Base-by-base conservation (phyloP, 768 basidiomycete genomes). In the Nevesoporus exiguus region DNA sequence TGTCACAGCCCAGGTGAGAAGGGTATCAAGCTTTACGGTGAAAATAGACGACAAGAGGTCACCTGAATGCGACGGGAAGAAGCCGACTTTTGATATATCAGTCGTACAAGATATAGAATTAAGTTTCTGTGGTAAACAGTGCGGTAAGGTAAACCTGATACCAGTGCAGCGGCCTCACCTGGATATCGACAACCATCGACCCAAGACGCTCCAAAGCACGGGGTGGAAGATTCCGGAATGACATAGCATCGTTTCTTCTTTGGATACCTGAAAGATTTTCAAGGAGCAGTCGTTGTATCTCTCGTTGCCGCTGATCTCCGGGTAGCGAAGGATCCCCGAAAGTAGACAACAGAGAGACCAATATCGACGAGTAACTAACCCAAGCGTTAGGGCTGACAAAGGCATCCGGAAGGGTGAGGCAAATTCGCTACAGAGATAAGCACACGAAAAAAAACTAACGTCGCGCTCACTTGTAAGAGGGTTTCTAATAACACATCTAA, bases 1-100 rank as follows among this genome's bases (percentile, higher is more conserved):
- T 0, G 90, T 89, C 25, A 92, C 83, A 61, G 82, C 82, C 90
- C 91, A 93, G 0, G 87, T 87, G 10, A 93, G 76, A 3, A 92
- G 76, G 49, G 84, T 78, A 58, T 88, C 82, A 17, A 92, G 77
- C 63, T 91, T 90, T 54, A 80, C 79, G n/a, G 76, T 70, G 61
- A 90, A 88, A 11, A 69, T 65, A 13, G 73, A 62, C 21, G 71
- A 63, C 50, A 77, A 74, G 21, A 63, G 47, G 25, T 73, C 63
- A 24, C 58, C 41, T 3, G 66, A 64, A 27, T 72, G 73, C 9
- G 76, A 74, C 7, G 79, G 74, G 59, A 92, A 88, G 65, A 86
- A 89, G 2, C 68, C 52, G 30, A 89, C 71, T 7, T 74, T 68
- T 24, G 75, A 70, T 61, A 93, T 75, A 59, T 86, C 80, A 3